Conservation (phyloP, 208 protist species). For the Trypanosoma congolense region DNA sequence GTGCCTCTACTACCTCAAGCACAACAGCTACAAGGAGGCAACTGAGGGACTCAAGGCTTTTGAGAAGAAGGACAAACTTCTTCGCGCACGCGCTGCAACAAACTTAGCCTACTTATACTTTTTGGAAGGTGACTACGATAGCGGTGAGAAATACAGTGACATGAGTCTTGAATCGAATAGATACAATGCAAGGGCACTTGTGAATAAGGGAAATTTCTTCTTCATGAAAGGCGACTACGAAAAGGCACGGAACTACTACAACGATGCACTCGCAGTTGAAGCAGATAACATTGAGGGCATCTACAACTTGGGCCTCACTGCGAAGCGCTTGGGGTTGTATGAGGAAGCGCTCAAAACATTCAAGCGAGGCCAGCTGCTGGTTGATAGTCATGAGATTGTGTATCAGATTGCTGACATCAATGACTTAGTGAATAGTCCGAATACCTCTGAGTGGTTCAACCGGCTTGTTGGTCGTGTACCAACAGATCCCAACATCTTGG, state of each 20-base stretch:
- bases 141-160: conserved; percentile 94
- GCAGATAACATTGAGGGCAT: conserved; percentile 96
- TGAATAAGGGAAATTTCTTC: conserved; percentile 96
- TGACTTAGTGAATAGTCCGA: conserved; percentile 71
- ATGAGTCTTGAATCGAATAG: conserved; percentile 91
- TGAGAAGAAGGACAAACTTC: conserved; percentile 93
- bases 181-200: conserved; percentile 96
- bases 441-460: conserved; percentile 77
- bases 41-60: conserved; percentile 93
- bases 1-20: conserved; percentile 92
- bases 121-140: conserved; percentile 95
- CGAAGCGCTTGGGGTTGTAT: conserved; percentile 87
- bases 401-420: conserved; percentile 94
- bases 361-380: conserved; percentile 90
- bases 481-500: conserved; percentile 92
- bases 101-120: conserved; percentile 98
- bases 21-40: conserved; percentile 91
- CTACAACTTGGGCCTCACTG: conserved; percentile 94
- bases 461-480: conserved; percentile 87
- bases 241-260: conserved; percentile 90
- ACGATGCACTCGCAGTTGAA: conserved; percentile 93
- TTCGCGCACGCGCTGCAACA: conserved; percentile 90
- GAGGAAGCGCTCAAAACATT: conserved; percentile 93
- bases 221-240: conserved; percentile 89
- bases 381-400: conserved; percentile 93